Base-by-base conservation (phyloP, 768 basidiomycete species). In the Leccinum incarnatum region DNA sequence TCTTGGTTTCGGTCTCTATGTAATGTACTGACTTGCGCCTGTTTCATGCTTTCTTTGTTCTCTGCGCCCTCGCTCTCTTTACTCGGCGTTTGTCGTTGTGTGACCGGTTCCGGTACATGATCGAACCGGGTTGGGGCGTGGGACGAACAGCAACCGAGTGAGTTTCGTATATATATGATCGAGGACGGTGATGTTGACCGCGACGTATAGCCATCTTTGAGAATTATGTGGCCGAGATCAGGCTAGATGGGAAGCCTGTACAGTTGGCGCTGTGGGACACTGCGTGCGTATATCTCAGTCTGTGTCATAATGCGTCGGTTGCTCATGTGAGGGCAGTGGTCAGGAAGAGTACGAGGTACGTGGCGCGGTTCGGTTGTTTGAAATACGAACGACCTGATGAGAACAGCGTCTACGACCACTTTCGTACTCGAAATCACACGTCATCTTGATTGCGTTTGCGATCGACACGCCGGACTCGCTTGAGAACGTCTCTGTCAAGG, bases 211-310 rank as follows among this genome's bases (percentile, higher is more conserved):
- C 95, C 64, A 90, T 98, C 53, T 98, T 98, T 69, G 95, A 98
- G 75, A 99, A 98, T 71, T 98, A 96, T 76, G 96, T 98, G 63
- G 96, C 97, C 50, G 97, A 99, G 80, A 98, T 99, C 69, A 82
- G 93, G 65, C 80, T 99, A 54, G 97, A 99, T 75, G 95, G 95
- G 64, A 98, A 98, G 75, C 93, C 95, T 37, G 93, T 99, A 17
- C 95, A 98, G 74, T 76, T 98, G 58, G 96, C 97, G 45, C 77
- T 98, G 47, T 98, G 97, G 97, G 97, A 99, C 82, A 98, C 97
- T 55, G 97, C 97, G 95, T 97, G 73, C 75, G 92, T 46, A n/a
- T 7, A n/a, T 7, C 36, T 48, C 53, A 51, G 55, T 40, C 56
- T 30, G 23, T 1, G 27, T 3, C 32, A 5, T 23, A 14, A 12